Evolutionary conservation across 257 asterid species (phyloP).

Genomic region (Forsythia suspensa): DNA sequence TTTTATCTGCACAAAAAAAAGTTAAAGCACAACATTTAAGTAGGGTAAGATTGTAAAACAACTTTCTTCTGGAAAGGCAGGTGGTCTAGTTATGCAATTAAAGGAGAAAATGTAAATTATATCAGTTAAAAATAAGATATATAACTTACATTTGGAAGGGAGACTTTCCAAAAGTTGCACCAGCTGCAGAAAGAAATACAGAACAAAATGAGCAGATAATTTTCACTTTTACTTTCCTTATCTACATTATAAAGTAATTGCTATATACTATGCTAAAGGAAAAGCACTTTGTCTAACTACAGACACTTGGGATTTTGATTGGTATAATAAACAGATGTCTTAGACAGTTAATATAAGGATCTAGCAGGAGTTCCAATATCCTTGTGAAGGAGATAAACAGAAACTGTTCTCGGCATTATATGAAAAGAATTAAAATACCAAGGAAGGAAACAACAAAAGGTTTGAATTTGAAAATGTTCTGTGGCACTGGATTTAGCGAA

Average conservation of each 20-base stretch:
- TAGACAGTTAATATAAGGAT: too few relatives aligned
- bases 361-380: too few relatives aligned
- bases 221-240: slow-evolving; percentile 1
- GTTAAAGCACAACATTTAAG: slow-evolving; percentile 6
- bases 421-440: background rate
- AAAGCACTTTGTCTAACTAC: background rate
- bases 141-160: slow-evolving; percentile 80
- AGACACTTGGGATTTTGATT: background rate
- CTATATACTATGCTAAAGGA: slow-evolving; percentile 1
- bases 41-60: background rate
- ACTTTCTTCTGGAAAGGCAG: background rate
- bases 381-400: too few relatives aligned
- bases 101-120: background rate
- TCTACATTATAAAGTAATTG: slow-evolving; percentile 9
- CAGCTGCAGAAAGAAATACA: slow-evolving; percentile 59
- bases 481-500: too few relatives aligned
- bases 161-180: slow-evolving; percentile 89
- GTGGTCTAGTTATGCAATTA: background rate
- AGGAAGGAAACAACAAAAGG: background rate
- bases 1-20: slow-evolving; percentile 63
- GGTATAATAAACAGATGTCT: too few relatives aligned
- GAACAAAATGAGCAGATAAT: slow-evolving; percentile 30
- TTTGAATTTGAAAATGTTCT: background rate
- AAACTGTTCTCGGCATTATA: background rate
- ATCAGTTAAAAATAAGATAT: background rate